Evolutionary conservation across 2,329 filamentous ascomycete species (phyloP).

Genomic region (Tolypocladium nubicola): DNA sequence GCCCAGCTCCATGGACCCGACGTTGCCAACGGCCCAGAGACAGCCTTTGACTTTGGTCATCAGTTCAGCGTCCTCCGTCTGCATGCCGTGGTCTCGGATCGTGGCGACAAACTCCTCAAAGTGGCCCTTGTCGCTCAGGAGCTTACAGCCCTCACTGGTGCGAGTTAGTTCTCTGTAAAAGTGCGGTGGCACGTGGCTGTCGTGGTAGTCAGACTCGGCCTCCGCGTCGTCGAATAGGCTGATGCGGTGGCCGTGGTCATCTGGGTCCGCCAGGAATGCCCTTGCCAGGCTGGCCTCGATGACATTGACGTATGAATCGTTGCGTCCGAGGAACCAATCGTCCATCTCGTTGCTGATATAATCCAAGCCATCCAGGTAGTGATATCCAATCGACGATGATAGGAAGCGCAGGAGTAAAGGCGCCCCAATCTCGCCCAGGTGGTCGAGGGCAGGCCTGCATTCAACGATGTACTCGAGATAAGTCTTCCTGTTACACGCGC

Average conservation of each 20-base stretch:
- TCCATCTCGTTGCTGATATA: slow-evolving; percentile 99
- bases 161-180: slow-evolving; percentile 94
- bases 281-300: slow-evolving; percentile 93
- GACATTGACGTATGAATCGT: slow-evolving; percentile 88
- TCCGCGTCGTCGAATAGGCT: slow-evolving; percentile 50
- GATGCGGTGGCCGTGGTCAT: slow-evolving; percentile 45
- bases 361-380: slow-evolving; percentile 91
- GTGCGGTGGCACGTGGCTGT: slow-evolving; percentile 76
- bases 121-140: slow-evolving; percentile 86
- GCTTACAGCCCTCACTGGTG: slow-evolving; percentile 81
- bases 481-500: slow-evolving; percentile 86
- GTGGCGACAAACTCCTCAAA: slow-evolving; percentile 88
- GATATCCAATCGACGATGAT: slow-evolving; percentile 92
- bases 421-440: slow-evolving; percentile 92
- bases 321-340: slow-evolving; percentile 95
- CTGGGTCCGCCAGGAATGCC: slow-evolving; percentile 60
- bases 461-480: slow-evolving; percentile 95
- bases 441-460: slow-evolving; percentile 86
- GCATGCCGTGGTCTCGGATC: slow-evolving; percentile 78
- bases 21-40: slow-evolving; percentile 95
- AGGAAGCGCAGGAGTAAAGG: slow-evolving; percentile 85
- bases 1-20: slow-evolving; percentile 95
- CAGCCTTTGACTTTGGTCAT: slow-evolving; percentile 94
- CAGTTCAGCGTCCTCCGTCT: slow-evolving; percentile 73
- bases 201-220: slow-evolving; percentile 46